Conservation (phyloP, 1,139 yeast species). For the Arxiozyma slooffiae region DNA sequence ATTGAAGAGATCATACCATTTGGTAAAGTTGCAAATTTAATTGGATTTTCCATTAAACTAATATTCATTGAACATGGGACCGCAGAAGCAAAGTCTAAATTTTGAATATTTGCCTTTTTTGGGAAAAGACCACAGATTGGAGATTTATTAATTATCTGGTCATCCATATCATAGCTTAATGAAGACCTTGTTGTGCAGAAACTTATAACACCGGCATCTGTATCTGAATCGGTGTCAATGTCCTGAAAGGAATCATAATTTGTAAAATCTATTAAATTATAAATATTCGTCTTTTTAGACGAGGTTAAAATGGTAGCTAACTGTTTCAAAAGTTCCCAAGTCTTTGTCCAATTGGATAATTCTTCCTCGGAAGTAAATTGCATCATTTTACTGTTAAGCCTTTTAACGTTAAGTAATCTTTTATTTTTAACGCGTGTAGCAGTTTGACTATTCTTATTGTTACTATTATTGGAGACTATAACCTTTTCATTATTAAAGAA, state of each 20-base stretch:
- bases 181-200: not conserved
- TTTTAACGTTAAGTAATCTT: not conserved
- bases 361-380: not conserved
- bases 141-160: not conserved
- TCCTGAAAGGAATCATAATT: not conserved
- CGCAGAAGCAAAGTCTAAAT: slow-evolving; percentile 6
- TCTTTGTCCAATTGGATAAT: slow-evolving; percentile 2
- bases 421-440: not conserved
- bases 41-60: slow-evolving; percentile 14
- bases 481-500: not conserved
- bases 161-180: not conserved
- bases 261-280: not conserved
- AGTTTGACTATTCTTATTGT: not conserved
- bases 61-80: slow-evolving; percentile 25
- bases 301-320: slow-evolving; percentile 2
- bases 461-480: not conserved
- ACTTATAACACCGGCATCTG: not conserved
- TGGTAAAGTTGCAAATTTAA: slow-evolving; percentile 18
- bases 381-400: not conserved
- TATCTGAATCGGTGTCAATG: not conserved
- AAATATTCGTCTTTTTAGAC: not conserved
- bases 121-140: slow-evolving; percentile 17
- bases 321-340: slow-evolving; percentile 4
- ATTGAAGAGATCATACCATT: slow-evolving; percentile 20
- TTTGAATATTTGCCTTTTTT: slow-evolving; percentile 16